These are phyloP conservation scores for Tetracladium maxilliforme DNA, from an alignment of 2,329 filamentous ascomycete genomes.

Conservation along the genomic window DNA sequence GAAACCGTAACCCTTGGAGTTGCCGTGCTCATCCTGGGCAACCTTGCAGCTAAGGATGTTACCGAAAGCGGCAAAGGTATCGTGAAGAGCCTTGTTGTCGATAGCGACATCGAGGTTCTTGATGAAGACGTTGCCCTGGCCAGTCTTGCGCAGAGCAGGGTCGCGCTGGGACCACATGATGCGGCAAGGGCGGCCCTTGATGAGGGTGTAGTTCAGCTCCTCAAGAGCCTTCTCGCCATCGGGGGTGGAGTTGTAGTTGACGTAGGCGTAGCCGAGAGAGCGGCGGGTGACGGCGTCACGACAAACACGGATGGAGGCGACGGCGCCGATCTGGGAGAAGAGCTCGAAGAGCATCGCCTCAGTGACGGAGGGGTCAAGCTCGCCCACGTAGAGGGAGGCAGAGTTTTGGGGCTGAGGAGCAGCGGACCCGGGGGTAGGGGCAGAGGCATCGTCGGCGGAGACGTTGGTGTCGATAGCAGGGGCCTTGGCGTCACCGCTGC, in stretches of 20 bases:
- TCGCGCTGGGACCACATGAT: slow-evolving; percentile 99
- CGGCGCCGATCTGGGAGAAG: slow-evolving; percentile 97
- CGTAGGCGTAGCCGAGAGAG: slow-evolving; percentile 97
- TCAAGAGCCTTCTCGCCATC: slow-evolving; percentile 98
- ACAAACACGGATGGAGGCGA: slow-evolving; percentile 98
- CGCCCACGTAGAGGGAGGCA: slow-evolving; percentile 95
- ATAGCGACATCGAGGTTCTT: slow-evolving; percentile 98
- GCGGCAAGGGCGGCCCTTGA: slow-evolving; percentile 96
- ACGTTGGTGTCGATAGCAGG: slow-evolving; percentile 65
- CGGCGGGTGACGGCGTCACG: slow-evolving; percentile 96
- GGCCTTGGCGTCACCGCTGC: slow-evolving; percentile 49
- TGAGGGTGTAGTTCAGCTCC: slow-evolving; percentile 98
- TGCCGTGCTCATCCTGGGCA: slow-evolving; percentile 88
- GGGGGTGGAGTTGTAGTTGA: slow-evolving; percentile 97
- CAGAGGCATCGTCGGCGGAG: slow-evolving; percentile 45
- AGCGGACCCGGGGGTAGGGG: slow-evolving; percentile 55
- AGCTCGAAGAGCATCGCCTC: slow-evolving; percentile 99
- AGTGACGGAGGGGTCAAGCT: slow-evolving; percentile 93
- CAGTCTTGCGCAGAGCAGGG: slow-evolving; percentile 96
- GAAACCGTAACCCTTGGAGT: slow-evolving; percentile 98
- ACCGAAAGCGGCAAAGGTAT: slow-evolving; percentile 96
- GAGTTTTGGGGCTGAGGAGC: slow-evolving; percentile 76
- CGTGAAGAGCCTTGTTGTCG: slow-evolving; percentile 99
- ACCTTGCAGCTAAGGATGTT: slow-evolving; percentile 99
- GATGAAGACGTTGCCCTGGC: slow-evolving; percentile 99